Evolutionary conservation across 2,329 filamentous ascomycete species (phyloP), one percentile per base, ranked within the genome.

Genomic region (Colletotrichum scovillei): DNA sequence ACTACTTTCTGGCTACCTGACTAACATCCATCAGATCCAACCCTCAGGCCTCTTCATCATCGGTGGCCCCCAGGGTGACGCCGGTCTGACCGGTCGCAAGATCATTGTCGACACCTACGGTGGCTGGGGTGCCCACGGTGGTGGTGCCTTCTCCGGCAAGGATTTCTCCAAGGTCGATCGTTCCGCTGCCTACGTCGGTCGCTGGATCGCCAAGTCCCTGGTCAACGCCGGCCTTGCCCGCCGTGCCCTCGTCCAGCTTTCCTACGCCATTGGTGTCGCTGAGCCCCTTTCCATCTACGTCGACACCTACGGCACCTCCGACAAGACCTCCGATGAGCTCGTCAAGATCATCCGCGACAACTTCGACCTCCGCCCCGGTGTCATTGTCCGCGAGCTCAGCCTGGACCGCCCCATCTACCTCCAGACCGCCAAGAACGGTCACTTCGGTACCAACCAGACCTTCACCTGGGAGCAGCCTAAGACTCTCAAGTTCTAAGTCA

Each of bases 111-210:
- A 99, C 89, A 98, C 97, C 85, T 99, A 99, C 89, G 97, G 97
- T 89, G 97, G 97, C 82, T 98, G 97, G 97, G 97, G 97, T 88
- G 97, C 97, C 80, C 97, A 99, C 91, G 97, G 97, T 90, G 97
- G 97, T 90, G 97, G 97, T 93, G 97, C 97, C 86, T 99, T 99
- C 94, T 98, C 97, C 81, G 97, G 97, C 82, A 99, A 99, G 93
- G 97, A 99, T 86, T 99, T 98, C 92, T 98, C 95, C 91, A 99
- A 99, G 92, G 97, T 99, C 87, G 97, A 99, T 85, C 94, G 97
- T 81, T 98, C 97, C 67, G 97, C 97, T 78, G 97, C 97, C 82
- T 99, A 99, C 89, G 92, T 98, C 79, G 95, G 91, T 79, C 95
- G 97, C 84, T 99, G 97, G 97, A 95, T 99, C 85, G 97, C 97